Percentiles rank a stretch among this genome's conserved stretches.
Evolutionary conservation across 2,329 filamentous ascomycete genomes (phyloP).

Genomic region (Torrubiella hemipterigena): DNA sequence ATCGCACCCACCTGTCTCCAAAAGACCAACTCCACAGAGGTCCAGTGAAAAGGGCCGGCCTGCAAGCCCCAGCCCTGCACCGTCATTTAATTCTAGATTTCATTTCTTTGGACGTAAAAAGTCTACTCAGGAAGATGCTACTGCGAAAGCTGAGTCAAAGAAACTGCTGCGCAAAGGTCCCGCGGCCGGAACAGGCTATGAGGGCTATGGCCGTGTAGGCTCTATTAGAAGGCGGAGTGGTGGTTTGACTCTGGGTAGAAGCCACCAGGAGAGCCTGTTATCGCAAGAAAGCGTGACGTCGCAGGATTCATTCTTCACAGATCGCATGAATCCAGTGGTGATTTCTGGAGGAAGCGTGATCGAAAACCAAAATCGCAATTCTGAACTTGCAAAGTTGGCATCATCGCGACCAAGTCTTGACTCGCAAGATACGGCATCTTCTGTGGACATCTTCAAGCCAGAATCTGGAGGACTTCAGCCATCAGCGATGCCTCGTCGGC

Average conservation of each 20-base stretch:
- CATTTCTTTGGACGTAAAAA: conserved; percentile 69
- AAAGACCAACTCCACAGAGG: background rate
- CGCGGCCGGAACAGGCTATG: conserved; percentile 84
- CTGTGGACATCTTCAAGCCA: conserved; percentile 28
- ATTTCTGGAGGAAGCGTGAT: conserved; percentile 52
- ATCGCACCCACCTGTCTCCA: too few species aligned
- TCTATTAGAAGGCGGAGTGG: conserved; percentile 50
- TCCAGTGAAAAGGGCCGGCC: background rate
- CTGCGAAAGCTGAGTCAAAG: conserved; percentile 10
- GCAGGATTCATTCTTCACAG: conserved; percentile 45
- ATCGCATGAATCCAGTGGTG: conserved; percentile 53
- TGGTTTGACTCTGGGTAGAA: conserved; percentile 37
- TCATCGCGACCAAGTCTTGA: conserved; percentile 28
- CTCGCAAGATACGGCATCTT: conserved; percentile 20
- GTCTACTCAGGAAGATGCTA: conserved; percentile 35
- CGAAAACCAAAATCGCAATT: conserved; percentile 44
- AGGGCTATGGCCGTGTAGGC: conserved; percentile 64
- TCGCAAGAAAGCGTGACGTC: conserved; percentile 40
- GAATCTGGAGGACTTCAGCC: conserved; percentile 43
- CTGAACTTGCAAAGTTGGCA: conserved; percentile 34
- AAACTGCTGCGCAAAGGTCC: conserved; percentile 61
- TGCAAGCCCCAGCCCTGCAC: background rate
- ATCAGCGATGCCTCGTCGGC: conserved; percentile 35
- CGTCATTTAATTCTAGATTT: conserved; percentile 38
- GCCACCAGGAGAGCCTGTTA: conserved; percentile 29